Evolutionary conservation across 2,329 filamentous ascomycete genomes (phyloP), one percentile per base, ranked within the genome.

Genomic region (Diaporthe nobilis): DNA sequence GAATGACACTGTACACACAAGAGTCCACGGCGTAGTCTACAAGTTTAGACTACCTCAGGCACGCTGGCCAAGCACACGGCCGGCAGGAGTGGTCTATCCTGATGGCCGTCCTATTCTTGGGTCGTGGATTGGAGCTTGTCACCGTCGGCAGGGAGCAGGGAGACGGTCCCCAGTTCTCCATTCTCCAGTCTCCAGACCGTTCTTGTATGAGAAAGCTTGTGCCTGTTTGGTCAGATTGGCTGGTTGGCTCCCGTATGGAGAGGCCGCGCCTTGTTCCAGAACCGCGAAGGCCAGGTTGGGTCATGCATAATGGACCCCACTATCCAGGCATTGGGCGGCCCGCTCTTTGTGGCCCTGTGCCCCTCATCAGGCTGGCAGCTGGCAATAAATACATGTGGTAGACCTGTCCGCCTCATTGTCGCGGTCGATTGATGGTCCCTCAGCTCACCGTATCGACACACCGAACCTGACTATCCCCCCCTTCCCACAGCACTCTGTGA

Each of bases 311-410:
- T 34, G 42, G n/a, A 67, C 58, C 58, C 58, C 58, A 57, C 44
- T 42, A 71, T 39, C 25, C 13, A 25, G 73, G 65, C 34, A 39
- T 31, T 31, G 49, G 65, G 55, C 61, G 61, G 53, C 51, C 65
- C 65, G 53, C 65, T 60, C 51, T 72, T 63, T 63, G 70, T 58
- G 70, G 70, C 70, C 68, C 73, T 71, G 68, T 75, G 73, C 73
- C 73, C 73, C 73, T 75, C 73, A 72, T 65, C 68, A 72, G 68
- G 73, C 73, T 75, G 73, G 61, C 51, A 25, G 55, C 58, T 73
- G 71, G 71, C 61, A 73, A 73, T 72, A 76, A 76, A 75, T 75
- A 72, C 65, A 70, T 70, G 65, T 70, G 49, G 73, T 77, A 73
- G 70, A 75, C 67, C 72, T 77, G 70, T 51, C 76, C 73, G 70